Conservation (phyloP, 2,329 filamentous ascomycete species). For the Fonsecaea erecta region DNA sequence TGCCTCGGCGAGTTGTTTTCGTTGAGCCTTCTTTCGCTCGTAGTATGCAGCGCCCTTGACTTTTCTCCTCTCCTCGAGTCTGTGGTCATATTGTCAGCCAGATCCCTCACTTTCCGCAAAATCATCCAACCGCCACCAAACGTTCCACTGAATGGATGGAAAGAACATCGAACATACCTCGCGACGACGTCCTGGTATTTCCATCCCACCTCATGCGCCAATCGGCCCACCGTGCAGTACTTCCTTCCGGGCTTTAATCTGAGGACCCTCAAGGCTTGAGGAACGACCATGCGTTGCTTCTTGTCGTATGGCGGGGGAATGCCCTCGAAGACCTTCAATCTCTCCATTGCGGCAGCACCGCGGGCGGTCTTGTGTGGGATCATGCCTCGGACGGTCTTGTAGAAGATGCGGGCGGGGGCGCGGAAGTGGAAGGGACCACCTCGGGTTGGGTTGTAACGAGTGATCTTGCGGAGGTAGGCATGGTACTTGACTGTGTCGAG, state of each 20-base stretch:
- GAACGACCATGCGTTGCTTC: conserved; percentile 99
- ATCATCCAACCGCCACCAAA: background rate
- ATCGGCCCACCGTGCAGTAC: conserved; percentile 98
- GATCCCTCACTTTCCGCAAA: background rate
- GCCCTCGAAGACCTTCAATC: conserved; percentile 99
- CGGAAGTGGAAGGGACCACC: conserved; percentile 99
- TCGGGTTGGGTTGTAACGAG: conserved; percentile 98
- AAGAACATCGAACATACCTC: conserved; percentile 68
- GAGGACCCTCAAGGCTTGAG: conserved; percentile 95
- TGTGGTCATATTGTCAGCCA: conserved; percentile 47
- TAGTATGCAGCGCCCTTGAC: conserved; percentile 99
- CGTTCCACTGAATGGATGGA: conserved; percentile 1
- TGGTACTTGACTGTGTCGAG: conserved; percentile 94
- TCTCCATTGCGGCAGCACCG: conserved; percentile 93
- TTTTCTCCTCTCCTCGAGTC: conserved; percentile 99
- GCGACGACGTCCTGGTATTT: conserved; percentile 99
- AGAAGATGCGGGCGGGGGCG: conserved; percentile 98
- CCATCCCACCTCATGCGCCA: conserved; percentile 99
- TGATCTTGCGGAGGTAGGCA: conserved; percentile 99
- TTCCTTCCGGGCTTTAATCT: conserved; percentile 98
- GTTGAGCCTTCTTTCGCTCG: conserved; percentile 98
- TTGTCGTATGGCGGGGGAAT: conserved; percentile 98
- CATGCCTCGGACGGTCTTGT: conserved; percentile 99
- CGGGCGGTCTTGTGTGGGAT: conserved; percentile 99
- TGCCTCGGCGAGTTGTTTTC: conserved; percentile 87